Percentiles rank a stretch among this genome's conserved stretches.
These are phyloP conservation scores for Mortierella polycephala DNA, from an alignment of 371 early-diverging fungal species.

Conservation along the genomic window DNA sequence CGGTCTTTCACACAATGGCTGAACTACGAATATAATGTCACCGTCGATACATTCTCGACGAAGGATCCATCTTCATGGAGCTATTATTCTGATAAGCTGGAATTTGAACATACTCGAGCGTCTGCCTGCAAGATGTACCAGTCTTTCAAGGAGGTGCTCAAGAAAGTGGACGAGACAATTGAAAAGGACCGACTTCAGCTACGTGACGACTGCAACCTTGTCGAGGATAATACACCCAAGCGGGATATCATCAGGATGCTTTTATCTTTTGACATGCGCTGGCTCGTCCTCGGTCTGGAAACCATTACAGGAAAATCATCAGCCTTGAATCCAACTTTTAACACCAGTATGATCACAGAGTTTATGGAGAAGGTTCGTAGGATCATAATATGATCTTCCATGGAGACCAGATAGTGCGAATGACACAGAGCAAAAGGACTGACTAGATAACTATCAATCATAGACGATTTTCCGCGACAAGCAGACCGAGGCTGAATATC, in stretches of 20 bases:
- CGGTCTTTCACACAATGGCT: slow-evolving; percentile 54
- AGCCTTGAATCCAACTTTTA: slow-evolving; percentile 44
- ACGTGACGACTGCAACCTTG: slow-evolving; percentile 39
- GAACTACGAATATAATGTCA: slow-evolving; percentile 53
- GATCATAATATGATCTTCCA: neutral
- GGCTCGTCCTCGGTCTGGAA: slow-evolving; percentile 54
- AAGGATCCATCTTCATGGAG: slow-evolving; percentile 53
- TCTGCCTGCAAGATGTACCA: slow-evolving; percentile 53
- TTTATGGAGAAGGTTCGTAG: slow-evolving; percentile 40
- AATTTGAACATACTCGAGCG: slow-evolving; percentile 49
- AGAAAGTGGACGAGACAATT: slow-evolving; percentile 50
- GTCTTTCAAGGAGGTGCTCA: slow-evolving; percentile 42
- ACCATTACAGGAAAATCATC: slow-evolving; percentile 47
- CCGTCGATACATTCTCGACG: slow-evolving; percentile 39
- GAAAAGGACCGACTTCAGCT: slow-evolving; percentile 37
- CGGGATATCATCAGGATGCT: slow-evolving; percentile 49
- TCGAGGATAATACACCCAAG: slow-evolving; percentile 34
- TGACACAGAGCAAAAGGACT: neutral
- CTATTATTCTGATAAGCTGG: slow-evolving; percentile 49
- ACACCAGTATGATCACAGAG: slow-evolving; percentile 30
- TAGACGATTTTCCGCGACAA: slow-evolving; percentile 53
- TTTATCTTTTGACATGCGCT: slow-evolving; percentile 53
- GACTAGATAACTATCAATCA: neutral
- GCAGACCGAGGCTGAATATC: slow-evolving; percentile 26
- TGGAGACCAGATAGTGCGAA: neutral